Conservation (phyloP, 1,284 basidiomycete species). For the Ceratobasidium sp. region DNA sequence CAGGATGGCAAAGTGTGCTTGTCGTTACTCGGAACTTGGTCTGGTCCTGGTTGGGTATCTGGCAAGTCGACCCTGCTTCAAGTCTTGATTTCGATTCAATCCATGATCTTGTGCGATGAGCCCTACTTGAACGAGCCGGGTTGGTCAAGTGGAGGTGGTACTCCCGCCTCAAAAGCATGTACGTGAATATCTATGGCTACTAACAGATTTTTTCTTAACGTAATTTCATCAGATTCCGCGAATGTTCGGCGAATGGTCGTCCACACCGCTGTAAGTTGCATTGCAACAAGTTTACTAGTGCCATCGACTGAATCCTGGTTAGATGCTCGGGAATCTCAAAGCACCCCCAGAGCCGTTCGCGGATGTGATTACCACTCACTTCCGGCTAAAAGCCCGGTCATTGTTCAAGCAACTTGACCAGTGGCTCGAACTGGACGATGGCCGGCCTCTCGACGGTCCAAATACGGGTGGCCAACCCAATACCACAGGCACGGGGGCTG, state of each 20-base stretch:
- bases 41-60: constrained; percentile 85
- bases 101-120: constrained; percentile 88
- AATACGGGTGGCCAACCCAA: constrained; percentile 50
- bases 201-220: neutral
- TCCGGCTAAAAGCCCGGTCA: constrained; percentile 76
- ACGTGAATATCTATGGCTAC: constrained; percentile 47
- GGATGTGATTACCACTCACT: constrained; percentile 85
- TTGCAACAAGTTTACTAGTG: constrained; percentile 21
- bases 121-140: constrained; percentile 89
- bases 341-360: constrained; percentile 79
- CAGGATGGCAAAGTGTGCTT: constrained; percentile 91
- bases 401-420: constrained; percentile 76
- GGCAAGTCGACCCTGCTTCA: constrained; percentile 84
- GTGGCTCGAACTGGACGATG: constrained; percentile 77
- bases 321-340: constrained; percentile 86
- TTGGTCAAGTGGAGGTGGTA: constrained; percentile 74
- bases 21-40: constrained; percentile 88
- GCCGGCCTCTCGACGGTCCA: constrained; percentile 60
- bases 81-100: constrained; percentile 90
- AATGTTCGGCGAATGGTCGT: constrained; percentile 89
- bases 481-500: constrained; percentile 56
- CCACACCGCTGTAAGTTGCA: constrained; percentile 70
- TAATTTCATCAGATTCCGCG: constrained; percentile 66
- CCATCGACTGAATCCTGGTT: constrained; percentile 42
- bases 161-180: constrained; percentile 74